Conservation (phyloP, 116 monocot genomes). For the Cymodocea nodosa region DNA sequence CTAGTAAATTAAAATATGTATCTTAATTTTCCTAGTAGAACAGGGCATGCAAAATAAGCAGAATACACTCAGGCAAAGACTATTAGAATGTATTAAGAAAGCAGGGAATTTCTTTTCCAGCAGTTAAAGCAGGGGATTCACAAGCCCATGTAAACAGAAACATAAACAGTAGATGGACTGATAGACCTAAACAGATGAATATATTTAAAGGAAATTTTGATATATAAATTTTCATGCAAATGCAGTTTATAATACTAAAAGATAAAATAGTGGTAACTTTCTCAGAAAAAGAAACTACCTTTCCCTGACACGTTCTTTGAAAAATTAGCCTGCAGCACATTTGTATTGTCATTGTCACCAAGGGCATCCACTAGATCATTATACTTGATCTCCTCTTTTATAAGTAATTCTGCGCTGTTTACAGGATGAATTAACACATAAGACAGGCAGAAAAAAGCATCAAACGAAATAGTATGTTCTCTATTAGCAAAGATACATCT, state of each 20-base stretch:
- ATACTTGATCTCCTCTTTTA: conserved; percentile 64
- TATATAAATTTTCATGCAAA: background rate
- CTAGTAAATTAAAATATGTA: too few species aligned
- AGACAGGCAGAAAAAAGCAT: too few species aligned
- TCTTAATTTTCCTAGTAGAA: too few species aligned
- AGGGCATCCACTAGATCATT: conserved; percentile 53
- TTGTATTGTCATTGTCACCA: background rate
- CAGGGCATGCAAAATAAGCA: too few species aligned
- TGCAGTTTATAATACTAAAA: background rate
- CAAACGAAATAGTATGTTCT: too few species aligned
- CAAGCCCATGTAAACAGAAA: too few species aligned
- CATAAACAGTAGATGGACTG: background rate
- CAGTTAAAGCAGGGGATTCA: too few species aligned
- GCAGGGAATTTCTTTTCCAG: too few species aligned
- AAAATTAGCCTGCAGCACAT: background rate
- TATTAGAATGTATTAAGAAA: too few species aligned
- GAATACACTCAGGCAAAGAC: too few species aligned
- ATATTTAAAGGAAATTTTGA: background rate
- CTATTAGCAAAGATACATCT: too few species aligned
- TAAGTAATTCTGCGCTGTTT: conserved; percentile 64
- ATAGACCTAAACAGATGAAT: background rate
- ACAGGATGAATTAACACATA: background rate
- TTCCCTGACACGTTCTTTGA: conserved; percentile 4
- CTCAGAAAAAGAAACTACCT: conserved; percentile 10
- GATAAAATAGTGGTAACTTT: background rate